Evolutionary conservation across 768 basidiomycete species (phyloP), one percentile per base, ranked within the genome.

Genomic region (Coprinopsis sp.): DNA sequence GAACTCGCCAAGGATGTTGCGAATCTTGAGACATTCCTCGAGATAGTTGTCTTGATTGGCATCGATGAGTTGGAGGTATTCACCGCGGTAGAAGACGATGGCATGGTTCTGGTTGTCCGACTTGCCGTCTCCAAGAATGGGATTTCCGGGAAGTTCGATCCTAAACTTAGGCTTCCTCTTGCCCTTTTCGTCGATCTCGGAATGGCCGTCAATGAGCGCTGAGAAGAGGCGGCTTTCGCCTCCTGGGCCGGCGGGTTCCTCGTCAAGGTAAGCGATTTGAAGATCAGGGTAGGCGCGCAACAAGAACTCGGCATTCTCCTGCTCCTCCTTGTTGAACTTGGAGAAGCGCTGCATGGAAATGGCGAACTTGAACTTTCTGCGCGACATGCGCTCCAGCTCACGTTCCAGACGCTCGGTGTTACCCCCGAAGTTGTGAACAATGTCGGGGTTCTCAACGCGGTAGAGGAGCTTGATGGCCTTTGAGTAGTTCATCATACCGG

Each of bases 401-500:
- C 91, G 82, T 68, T 98, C 96, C 33, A 99, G 78, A 48, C 85
- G 81, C 62, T 98, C 95, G 7, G 96, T 96, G 70, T 95, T 97
- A 4, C 95, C 94, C 31, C 90, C 92, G 67, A 97, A 95, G 51
- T 81, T 80, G 62, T 97, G 92, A 2, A 99, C 96, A 46, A 97
- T 87, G 64, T 92, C 91, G 6, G 96, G 96, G 66, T 97, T 98
- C 69, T 98, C 96, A 51, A 99, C 95, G 28, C 96, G 90, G 66
- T 98, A 98, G 16, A 98, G 79, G 29, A 99, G 78, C 67, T 99
- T 99, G 83, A 99, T 95, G 21, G 96, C 96, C 70, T 99, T 99
- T 59, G 92, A 88, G 70, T 99, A 99, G 72, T 99, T 98, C 96
- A 99, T 98, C 91, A 99, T 97, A 51, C 96, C 96, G 4, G 96